phyloP scores from a whole-genome alignment of 805 yeast species.

The Candida pseudofarinosa region DNA sequence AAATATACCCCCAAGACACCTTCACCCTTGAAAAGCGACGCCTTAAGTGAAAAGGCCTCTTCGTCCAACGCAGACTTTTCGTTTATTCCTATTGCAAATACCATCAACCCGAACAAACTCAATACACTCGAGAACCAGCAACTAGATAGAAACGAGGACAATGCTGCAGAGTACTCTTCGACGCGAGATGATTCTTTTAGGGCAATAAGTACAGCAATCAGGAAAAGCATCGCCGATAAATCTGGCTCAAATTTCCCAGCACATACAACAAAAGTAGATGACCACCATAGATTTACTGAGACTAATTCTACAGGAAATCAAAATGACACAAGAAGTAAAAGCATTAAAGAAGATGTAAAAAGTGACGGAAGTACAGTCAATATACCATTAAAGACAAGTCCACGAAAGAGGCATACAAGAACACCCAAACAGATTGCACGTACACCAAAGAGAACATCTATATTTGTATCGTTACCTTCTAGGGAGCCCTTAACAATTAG shows the following conservation, averaged over 20 bases:
- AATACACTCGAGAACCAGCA: background rate
- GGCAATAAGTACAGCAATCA: slow-evolving; percentile 43
- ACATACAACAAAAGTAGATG: background rate
- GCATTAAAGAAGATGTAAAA: background rate
- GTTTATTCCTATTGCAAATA: slow-evolving; percentile 18
- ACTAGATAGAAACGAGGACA: slow-evolving; percentile 1
- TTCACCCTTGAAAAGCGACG: slow-evolving; percentile 5
- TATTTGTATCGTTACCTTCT: slow-evolving; percentile 34
- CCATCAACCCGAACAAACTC: slow-evolving; percentile 10
- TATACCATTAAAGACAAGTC: background rate
- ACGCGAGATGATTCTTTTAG: slow-evolving; percentile 40
- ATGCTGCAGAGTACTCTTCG: background rate
- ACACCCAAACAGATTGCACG: slow-evolving; percentile 6
- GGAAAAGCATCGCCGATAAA: slow-evolving; percentile 42
- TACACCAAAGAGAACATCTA: slow-evolving; percentile 30
- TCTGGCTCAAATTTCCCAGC: slow-evolving; percentile 3
- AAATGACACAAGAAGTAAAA: background rate
- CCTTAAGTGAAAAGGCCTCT: slow-evolving; percentile 2
- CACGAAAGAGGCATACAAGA: background rate
- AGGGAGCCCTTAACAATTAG: slow-evolving; percentile 33
- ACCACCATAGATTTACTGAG: background rate
- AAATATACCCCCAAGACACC: slow-evolving; percentile 6
- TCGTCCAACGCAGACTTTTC: slow-evolving; percentile 20
- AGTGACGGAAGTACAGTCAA: background rate
- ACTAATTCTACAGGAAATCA: background rate